These are phyloP conservation scores for Trichophyton schoenleinii DNA, from an alignment of 2,329 filamentous ascomycete species.

Conservation along the genomic window DNA sequence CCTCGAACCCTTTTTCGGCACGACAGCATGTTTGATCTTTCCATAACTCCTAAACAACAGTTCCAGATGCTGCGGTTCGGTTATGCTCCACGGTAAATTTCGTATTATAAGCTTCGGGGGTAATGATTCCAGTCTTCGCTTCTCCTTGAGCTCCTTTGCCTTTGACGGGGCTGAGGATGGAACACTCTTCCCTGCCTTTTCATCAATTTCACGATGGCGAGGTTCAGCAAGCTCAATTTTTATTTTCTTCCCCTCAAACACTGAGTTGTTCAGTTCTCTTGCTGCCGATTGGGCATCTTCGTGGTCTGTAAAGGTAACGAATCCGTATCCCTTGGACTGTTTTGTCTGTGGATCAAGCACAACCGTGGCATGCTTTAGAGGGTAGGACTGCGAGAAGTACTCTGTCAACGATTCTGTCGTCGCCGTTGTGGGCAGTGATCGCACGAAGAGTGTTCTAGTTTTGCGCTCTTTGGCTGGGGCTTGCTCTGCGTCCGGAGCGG, in stretches of 20 bases:
- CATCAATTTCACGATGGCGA: slow-evolving; percentile 55
- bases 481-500: slow-evolving; percentile 17
- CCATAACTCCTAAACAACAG: slow-evolving; percentile 76
- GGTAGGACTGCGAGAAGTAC: slow-evolving; percentile 87
- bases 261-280: slow-evolving; percentile 64
- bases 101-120: slow-evolving; percentile 73
- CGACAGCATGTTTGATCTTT: slow-evolving; percentile 74
- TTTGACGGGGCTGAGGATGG: slow-evolving; percentile 26
- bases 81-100: slow-evolving; percentile 93
- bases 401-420: slow-evolving; percentile 75
- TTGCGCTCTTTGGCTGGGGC: slow-evolving; percentile 7
- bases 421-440: slow-evolving; percentile 63
- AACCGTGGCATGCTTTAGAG: slow-evolving; percentile 91
- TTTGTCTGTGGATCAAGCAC: slow-evolving; percentile 79
- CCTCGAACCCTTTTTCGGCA: slow-evolving; percentile 61
- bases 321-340: slow-evolving; percentile 80
- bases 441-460: slow-evolving; percentile 71
- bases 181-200: slow-evolving; percentile 34
- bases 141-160: slow-evolving; percentile 37
- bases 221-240: slow-evolving; percentile 79
- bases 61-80: slow-evolving; percentile 66
- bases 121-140: slow-evolving; percentile 47
- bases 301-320: slow-evolving; percentile 89
- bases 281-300: slow-evolving; percentile 78
- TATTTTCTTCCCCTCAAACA: slow-evolving; percentile 68